These are phyloP conservation scores for Yamadazyma siamensis DNA, from an alignment of 1,139 yeast species.

Conservation along the genomic window DNA sequence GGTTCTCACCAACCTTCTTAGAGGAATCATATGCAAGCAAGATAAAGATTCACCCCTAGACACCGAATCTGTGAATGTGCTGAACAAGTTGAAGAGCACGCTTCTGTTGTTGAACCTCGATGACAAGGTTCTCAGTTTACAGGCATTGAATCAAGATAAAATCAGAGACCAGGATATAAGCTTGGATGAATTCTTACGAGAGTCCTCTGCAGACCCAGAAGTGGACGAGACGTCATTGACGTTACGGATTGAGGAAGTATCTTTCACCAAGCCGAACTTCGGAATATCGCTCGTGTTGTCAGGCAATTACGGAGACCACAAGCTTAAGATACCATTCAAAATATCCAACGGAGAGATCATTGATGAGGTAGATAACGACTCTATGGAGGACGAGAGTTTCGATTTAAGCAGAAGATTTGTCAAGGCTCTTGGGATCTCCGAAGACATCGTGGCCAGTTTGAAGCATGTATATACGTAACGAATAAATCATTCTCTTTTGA, in stretches of 20 bases:
- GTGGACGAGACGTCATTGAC: constrained; percentile 13
- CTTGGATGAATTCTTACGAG: constrained; percentile 14
- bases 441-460: constrained; percentile 25
- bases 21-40: background rate
- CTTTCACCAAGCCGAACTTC: constrained; percentile 17
- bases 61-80: constrained; percentile 18
- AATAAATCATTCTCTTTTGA: background rate
- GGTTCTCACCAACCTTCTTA: constrained; percentile 23
- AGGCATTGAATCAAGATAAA: constrained; percentile 23
- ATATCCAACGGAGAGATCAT: constrained; percentile 30
- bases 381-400: constrained; percentile 19
- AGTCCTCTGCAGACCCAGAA: constrained; percentile 3
- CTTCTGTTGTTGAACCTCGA: constrained; percentile 36
- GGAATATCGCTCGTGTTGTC: constrained; percentile 23
- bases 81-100: constrained; percentile 33
- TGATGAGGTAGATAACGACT: constrained; percentile 11
- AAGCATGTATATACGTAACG: constrained; percentile 9
- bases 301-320: constrained; percentile 16
- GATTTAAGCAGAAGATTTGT: constrained; percentile 16
- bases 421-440: constrained; percentile 28
- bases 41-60: constrained; percentile 1
- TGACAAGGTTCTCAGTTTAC: constrained; percentile 38
- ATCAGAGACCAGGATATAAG: constrained; percentile 10
- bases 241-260: constrained; percentile 24
- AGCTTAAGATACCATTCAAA: constrained; percentile 18